Evolutionary conservation across 2,329 filamentous ascomycete genomes (phyloP), one percentile per base, ranked within the genome.

Genomic region (Alternaria dauci): DNA sequence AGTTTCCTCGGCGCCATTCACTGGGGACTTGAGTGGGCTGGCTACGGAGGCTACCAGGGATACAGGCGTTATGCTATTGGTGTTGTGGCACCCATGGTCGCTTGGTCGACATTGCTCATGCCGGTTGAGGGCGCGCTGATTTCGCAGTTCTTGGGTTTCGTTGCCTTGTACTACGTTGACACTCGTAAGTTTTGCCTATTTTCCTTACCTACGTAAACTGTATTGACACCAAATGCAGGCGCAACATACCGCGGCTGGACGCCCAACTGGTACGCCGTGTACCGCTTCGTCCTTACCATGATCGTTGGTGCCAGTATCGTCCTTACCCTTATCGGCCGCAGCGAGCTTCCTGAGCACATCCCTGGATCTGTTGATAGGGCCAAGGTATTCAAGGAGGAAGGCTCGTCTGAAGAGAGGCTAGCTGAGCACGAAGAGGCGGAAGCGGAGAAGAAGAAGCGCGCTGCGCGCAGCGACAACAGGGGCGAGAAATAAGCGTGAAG

Each of bases 1-100:
- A 96, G 93, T 28, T 97, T 97, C 84, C 87, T 97, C 1, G 94
- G 94, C 44, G 94, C 94, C 34, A 89, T 97, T 72, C 94, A 97
- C 80, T 97, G 94, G 91, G 94, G 94, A 57, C 84, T 97, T 18
- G 93, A 97, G 80, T 96, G 90, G 78, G 91, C 91, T 52, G 82
- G 90, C 81, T 89, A 84, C 77, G 81, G 89, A 79, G 79, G 87
- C 73, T 71, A 85, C 63, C 89, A 91, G 58, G 91, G 92, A 54
- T 92, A 91, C 70, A 88, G 88, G 70, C 90, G 94, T 64, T 97
- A 96, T 77, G 88, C 88, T n/a, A 88, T 93, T 67, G 94, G 94
- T 70, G 88, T 97, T 14, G 76, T 91, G 46, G 90, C 93, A 6
- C 90, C 94, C 1, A 87, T 91, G 46, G 81, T 95, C 23, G 94